Base-by-base conservation (phyloP, 140 eudicot species). In the Oenanthe javanica region DNA sequence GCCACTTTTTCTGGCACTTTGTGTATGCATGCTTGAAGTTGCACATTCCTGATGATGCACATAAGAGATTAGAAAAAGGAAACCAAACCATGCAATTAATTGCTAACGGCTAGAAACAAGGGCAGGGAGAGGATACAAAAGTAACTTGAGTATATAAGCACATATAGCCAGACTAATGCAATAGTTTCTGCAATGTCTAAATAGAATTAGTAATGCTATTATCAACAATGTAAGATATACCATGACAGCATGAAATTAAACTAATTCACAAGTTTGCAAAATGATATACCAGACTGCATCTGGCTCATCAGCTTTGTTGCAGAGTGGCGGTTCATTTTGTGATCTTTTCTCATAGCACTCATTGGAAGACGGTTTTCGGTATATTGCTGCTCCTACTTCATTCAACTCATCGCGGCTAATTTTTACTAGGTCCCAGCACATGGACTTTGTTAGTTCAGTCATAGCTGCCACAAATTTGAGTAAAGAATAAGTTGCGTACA, bases 21-120 rank as follows among this genome's bases (percentile, higher is more conserved):
- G 84, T 88, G 95, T 42, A 90, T 86, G 79, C 92, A 90, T 70
- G 92, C 92, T 82, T 88, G 87, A 69, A 90, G 89, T 67, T 89
- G 88, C n/a, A 85, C 89, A 3, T 88, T 83, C 95, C 95, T 90
- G 83, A 40, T 80, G 46, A 78, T 83, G 77, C 14, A 76, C 69
- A 72, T 8, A 55, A 57, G 38, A 13, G 45, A 8, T 25, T 14
- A 15, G 71, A 14, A 27, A 8, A 0, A 50, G 15, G 19, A 36
- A 46, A 11, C 12, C 73, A 27, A 23, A 31, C 21, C 72, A 67
- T 25, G 72, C 73, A 25, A 31, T 61, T 23, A 23, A 61, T n/a
- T 61, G 70, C 70, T 13, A 27, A 67, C 9, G 1, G 21, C 21
- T 67, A 66, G 42, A 23, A 66, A 67, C 72, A 27, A 67, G 19